phyloP scores from a whole-genome alignment of 108 stramenopile genomes.

The Pseudonitzschia pungens region DNA sequence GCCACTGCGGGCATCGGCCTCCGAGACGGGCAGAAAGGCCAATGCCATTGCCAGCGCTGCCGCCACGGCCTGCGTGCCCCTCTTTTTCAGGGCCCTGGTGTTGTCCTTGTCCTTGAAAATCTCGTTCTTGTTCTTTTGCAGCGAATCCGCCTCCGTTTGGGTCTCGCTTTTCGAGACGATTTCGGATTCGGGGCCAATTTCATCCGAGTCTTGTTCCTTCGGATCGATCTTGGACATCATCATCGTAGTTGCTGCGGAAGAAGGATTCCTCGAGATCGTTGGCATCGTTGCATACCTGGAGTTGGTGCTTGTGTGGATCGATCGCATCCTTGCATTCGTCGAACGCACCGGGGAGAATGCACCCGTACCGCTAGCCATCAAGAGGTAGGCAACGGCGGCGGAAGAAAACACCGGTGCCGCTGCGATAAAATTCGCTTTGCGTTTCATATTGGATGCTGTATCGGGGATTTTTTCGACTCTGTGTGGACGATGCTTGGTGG shows the following conservation, averaged over 20 bases:
- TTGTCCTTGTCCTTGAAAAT: no score
- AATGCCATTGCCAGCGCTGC: conserved; percentile 20
- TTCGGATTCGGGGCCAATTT: no score
- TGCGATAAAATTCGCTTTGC: not conserved
- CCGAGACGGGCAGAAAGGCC: conserved; percentile 21
- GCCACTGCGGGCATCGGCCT: conserved; percentile 61
- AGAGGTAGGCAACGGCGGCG: not conserved
- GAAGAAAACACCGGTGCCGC: not conserved
- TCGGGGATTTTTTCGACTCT: not conserved
- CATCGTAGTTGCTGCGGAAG: not conserved
- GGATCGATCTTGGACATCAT: not conserved
- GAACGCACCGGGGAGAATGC: not conserved
- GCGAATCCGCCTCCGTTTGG: no score
- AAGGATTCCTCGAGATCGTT: not conserved
- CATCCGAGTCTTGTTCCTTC: no score
- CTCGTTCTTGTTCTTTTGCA: no score
- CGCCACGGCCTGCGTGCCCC: conserved; percentile 12
- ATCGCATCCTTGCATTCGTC: not conserved
- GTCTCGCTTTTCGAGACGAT: no score
- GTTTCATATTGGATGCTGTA: not conserved
- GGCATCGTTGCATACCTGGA: not conserved
- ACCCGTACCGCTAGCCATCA: not conserved
- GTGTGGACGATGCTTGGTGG: not conserved
- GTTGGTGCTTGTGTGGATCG: not conserved
- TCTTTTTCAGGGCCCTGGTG: not conserved